phyloP scores from a whole-genome alignment of 495 filamentous ascomycete species.

The Aspergillus campestris region DNA sequence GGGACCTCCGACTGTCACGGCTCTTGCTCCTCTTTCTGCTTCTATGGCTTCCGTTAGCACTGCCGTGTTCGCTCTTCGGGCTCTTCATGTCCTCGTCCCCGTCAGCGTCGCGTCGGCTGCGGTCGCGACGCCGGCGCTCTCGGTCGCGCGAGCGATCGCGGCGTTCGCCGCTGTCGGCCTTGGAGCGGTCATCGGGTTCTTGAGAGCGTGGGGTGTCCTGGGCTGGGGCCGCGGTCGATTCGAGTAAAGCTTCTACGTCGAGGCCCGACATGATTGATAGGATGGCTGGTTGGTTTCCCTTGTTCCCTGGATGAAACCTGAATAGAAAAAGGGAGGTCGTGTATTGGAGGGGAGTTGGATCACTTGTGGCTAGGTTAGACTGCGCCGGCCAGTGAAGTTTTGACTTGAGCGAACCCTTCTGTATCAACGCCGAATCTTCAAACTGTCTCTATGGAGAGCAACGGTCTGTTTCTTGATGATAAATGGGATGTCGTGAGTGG shows the following conservation, averaged over 20 bases:
- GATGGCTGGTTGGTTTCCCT: conserved; percentile 9
- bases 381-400: conserved; percentile 16
- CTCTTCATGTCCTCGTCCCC: conserved; percentile 62
- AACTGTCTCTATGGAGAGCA: too few relatives aligned
- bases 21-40: conserved; percentile 78
- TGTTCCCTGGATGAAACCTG: conserved; percentile 10
- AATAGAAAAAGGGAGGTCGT: conserved; percentile 16
- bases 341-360: conserved; percentile 27
- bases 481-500: background rate
- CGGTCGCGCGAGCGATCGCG: conserved; percentile 52
- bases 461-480: conserved; percentile 2
- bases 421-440: conserved; percentile 8
- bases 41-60: conserved; percentile 72
- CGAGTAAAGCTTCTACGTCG: conserved; percentile 89
- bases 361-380: conserved; percentile 44
- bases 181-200: conserved; percentile 51
- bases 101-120: conserved; percentile 55
- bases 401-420: conserved; percentile 36
- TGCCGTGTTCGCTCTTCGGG: conserved; percentile 70
- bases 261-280: conserved; percentile 68
- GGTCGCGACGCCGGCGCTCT: conserved; percentile 49
- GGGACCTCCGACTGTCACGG: conserved; percentile 69
- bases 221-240: conserved; percentile 59
- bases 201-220: conserved; percentile 46
- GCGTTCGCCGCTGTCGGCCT: conserved; percentile 46